These are phyloP conservation scores for Pestalotiopsis sp. DNA, from an alignment of 2,329 filamentous ascomycete genomes.

Conservation along the genomic window DNA sequence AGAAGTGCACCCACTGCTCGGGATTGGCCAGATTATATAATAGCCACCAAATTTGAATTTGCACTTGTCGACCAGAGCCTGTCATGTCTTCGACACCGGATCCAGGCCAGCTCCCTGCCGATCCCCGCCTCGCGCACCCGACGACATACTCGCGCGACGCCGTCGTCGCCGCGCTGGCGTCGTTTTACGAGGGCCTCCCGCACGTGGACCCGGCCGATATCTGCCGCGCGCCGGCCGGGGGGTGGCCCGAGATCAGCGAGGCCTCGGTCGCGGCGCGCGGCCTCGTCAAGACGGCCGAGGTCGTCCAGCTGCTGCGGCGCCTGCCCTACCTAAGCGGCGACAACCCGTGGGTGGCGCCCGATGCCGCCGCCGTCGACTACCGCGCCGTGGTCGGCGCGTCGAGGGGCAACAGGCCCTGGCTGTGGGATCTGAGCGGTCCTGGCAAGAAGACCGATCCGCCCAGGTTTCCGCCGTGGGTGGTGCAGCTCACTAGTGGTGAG, in stretches of 20 bases:
- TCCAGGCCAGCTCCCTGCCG: background rate
- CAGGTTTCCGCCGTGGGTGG: background rate
- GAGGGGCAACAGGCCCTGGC: background rate
- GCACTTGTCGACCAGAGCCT: no score
- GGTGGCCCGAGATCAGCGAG: background rate
- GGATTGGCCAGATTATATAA: no score
- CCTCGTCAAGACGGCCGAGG: background rate
- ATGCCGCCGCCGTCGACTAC: background rate
- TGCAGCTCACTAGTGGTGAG: background rate
- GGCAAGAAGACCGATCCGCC: background rate
- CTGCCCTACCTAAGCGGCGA: background rate
- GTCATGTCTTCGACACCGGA: no score
- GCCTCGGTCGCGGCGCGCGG: background rate
- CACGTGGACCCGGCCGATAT: background rate
- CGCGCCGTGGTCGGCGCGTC: background rate
- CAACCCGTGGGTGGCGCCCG: background rate
- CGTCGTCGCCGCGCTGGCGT: background rate
- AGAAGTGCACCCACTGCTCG: no score
- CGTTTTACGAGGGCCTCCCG: background rate
- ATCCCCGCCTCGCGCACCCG: background rate
- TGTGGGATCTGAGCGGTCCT: no score
- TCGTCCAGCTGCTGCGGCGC: background rate
- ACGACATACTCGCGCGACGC: background rate
- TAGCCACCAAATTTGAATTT: no score
- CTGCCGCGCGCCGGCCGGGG: background rate